phyloP scores from a whole-genome alignment of 1,284 basidiomycete species.

The Austroboletus rostrupii region DNA sequence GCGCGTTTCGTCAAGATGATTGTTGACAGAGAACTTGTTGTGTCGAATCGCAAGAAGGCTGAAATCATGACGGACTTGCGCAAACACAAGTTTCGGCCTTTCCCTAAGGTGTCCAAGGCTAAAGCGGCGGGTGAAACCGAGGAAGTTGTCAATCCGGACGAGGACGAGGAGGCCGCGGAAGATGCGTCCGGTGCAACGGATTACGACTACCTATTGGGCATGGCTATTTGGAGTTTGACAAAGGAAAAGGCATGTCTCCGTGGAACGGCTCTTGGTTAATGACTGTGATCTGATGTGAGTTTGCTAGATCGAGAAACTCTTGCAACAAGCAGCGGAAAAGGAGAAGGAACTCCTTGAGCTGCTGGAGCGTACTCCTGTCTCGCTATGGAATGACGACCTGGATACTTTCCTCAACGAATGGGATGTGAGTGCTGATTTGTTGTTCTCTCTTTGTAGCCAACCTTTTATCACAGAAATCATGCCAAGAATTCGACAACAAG shows the following conservation, averaged over 20 bases:
- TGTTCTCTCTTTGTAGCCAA: constrained; percentile 4
- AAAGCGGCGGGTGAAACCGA: constrained; percentile 72
- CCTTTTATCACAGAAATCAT: constrained; percentile 46
- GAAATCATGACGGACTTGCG: constrained; percentile 87
- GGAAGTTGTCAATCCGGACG: constrained; percentile 58
- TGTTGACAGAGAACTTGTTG: constrained; percentile 81
- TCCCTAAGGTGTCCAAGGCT: constrained; percentile 75
- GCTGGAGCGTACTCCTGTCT: constrained; percentile 76
- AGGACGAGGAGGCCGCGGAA: constrained; percentile 54
- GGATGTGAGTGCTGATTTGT: constrained; percentile 54
- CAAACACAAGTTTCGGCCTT: constrained; percentile 81
- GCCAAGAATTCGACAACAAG: constrained; percentile 58
- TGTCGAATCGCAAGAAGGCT: constrained; percentile 88
- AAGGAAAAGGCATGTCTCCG: constrained; percentile 73
- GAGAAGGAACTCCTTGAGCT: constrained; percentile 80
- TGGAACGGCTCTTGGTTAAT: neutral
- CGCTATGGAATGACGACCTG: constrained; percentile 91
- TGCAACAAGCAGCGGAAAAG: constrained; percentile 78
- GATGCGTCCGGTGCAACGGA: constrained; percentile 55
- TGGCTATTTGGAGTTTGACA: constrained; percentile 95
- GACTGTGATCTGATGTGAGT: constrained; percentile 6
- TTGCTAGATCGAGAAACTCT: constrained; percentile 78
- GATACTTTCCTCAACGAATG: constrained; percentile 82
- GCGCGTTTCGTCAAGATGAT: constrained; percentile 98
- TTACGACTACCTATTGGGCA: constrained; percentile 92